Conservation (phyloP, 2,329 filamentous ascomycete species). For the Lachnellula suecica region DNA sequence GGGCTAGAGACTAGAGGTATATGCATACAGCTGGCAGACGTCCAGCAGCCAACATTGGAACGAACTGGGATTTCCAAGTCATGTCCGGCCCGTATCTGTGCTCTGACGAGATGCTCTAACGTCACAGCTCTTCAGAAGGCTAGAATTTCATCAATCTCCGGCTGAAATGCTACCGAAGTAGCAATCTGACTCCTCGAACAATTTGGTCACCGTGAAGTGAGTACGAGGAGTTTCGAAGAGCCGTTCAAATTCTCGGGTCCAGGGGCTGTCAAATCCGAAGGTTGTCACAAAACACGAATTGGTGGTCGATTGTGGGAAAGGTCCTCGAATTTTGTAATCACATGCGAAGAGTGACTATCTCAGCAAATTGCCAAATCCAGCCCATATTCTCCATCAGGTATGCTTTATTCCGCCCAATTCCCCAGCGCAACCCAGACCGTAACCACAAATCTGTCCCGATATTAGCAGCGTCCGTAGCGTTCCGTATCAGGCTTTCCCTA, state of each 20-base stretch:
- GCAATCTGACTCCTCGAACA: conserved; percentile 34
- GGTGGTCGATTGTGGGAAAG: conserved; percentile 29
- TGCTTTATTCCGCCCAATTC: conserved; percentile 18
- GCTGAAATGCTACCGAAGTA: conserved; percentile 33
- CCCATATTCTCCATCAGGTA: conserved; percentile 22
- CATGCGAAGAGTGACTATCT: conserved; percentile 32
- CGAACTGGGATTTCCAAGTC: too few relatives aligned
- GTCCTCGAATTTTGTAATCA: conserved; percentile 32
- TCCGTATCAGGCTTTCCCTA: conserved; percentile 16
- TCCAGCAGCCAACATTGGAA: too few relatives aligned
- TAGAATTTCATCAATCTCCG: conserved; percentile 36
- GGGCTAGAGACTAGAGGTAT: too few relatives aligned
- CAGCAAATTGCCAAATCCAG: conserved; percentile 28
- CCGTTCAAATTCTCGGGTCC: conserved; percentile 17
- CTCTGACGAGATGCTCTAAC: conserved; percentile 57
- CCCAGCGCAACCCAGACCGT: conserved; percentile 23
- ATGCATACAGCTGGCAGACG: too few relatives aligned
- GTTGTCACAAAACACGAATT: conserved; percentile 10
- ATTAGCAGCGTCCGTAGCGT: conserved; percentile 16
- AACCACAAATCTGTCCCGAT: conserved; percentile 27
- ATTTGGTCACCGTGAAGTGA: conserved; percentile 30
- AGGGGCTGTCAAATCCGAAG: conserved; percentile 15
- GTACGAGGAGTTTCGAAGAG: conserved; percentile 35
- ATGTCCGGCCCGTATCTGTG: conserved; percentile 70
- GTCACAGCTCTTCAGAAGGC: conserved; percentile 65